Evolutionary conservation across 1,284 basidiomycete genomes (phyloP), one percentile per base, ranked within the genome.

Genomic region (Rhizopogon parksii): DNA sequence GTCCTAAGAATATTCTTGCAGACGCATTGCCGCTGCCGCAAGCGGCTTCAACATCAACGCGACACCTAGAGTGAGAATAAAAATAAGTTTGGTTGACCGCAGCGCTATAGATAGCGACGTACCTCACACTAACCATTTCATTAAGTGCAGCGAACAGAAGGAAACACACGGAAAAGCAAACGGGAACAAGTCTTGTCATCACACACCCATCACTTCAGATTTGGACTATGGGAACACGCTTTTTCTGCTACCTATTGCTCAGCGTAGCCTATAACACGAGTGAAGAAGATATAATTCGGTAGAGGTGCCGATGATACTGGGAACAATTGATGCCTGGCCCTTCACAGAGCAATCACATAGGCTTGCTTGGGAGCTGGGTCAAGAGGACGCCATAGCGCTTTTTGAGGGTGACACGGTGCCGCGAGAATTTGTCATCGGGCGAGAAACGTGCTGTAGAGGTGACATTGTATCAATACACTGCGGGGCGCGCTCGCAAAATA

Each of bases 361-460:
- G 93, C 70, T 91, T 92, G 55, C 78, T 73, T 30, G 94, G 92
- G n/a, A 90, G 77, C 67, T 96, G 92, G 19, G 94, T 95, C 56
- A 84, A 82, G 57, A 97, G 80, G 55, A 95, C 82, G 56, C 82
- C 82, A 65, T 79, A 89, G 67, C 93, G 82, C 73, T 91, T 92
- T 77, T 96, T 96, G 67, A 96, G 88, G 3, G 91, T 95, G 52
- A 96, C 91, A 56, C 94, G 86, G 68, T 97, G 94, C 55, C 91
- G 80, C 56, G 93, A 95, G 73, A 95, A 97, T 76, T 96, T 96
- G 80, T 96, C 94, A 68, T 97, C 94, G 14, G 94, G 94, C 25
- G 94, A 96, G 73, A 96, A 96, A 36, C 93, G 90, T 35, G 93
- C 93, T 94, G 61, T n/a, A 43, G 34, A 32, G 7, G 12, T 2